Conservation (phyloP, 192 early-diverging fungal genomes). For the Coemansia sp. region DNA sequence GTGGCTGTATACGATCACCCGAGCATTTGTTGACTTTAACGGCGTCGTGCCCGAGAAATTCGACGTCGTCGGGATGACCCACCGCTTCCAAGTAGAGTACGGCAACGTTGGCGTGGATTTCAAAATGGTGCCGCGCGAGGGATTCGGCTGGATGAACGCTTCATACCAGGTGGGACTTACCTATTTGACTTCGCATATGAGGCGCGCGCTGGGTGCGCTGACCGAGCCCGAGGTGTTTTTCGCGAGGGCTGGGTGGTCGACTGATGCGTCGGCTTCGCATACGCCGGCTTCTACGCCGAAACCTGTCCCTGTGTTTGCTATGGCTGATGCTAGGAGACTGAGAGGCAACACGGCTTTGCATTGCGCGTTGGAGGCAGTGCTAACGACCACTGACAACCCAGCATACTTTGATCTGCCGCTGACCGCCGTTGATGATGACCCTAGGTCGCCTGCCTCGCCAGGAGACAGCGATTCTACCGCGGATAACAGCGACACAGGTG, state of each 20-base stretch:
- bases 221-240: slow-evolving; percentile 74
- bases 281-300: slow-evolving; percentile 38
- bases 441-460: neutral
- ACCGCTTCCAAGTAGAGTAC: slow-evolving; percentile 93
- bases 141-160: slow-evolving; percentile 99
- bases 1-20: slow-evolving; percentile 94
- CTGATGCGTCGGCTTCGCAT: slow-evolving; percentile 46
- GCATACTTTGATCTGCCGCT: slow-evolving; percentile 7
- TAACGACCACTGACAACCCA: neutral
- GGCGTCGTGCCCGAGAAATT: slow-evolving; percentile 98
- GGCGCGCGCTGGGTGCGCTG: slow-evolving; percentile 77
- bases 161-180: slow-evolving; percentile 81
- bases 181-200: slow-evolving; percentile 71
- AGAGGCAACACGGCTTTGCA: neutral
- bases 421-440: neutral
- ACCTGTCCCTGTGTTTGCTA: slow-evolving; percentile 33
- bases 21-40: slow-evolving; percentile 96
- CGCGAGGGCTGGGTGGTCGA: slow-evolving; percentile 46
- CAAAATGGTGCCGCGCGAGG: slow-evolving; percentile 90
- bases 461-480: neutral
- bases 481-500: neutral
- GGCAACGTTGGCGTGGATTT: slow-evolving; percentile 96
- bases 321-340: neutral
- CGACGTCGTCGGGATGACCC: slow-evolving; percentile 90
- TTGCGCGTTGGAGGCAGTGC: slow-evolving; percentile 1